Evolutionary conservation across 768 basidiomycete genomes (phyloP).

Genomic region (Tubosaeta sp.): DNA sequence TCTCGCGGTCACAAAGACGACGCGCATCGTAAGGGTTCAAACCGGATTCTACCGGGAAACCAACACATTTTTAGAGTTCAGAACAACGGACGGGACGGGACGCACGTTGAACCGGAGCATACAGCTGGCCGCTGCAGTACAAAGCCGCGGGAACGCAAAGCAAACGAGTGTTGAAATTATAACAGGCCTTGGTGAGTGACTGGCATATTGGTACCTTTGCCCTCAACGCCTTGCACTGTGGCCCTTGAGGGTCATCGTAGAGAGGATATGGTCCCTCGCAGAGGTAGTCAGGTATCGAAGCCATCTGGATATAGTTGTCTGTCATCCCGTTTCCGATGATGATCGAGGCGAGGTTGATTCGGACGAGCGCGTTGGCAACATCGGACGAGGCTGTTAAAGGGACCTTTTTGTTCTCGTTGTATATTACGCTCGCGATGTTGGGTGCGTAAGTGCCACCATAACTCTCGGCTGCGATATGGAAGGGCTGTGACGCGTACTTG

Average conservation of each 20-base stretch:
- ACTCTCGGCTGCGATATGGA: conserved; percentile 80
- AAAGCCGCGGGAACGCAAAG: conserved; percentile 69
- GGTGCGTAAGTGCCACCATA: conserved; percentile 81
- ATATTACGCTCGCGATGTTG: conserved; percentile 78
- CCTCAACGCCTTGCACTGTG: conserved; percentile 60
- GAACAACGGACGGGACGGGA: conserved; percentile 2
- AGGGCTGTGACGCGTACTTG: conserved; percentile 62
- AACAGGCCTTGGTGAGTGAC: conserved; percentile 67
- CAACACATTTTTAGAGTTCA: neutral
- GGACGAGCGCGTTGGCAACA: conserved; percentile 42
- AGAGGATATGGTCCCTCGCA: conserved; percentile 82
- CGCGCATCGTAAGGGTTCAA: conserved; percentile 91
- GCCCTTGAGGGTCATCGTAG: conserved; percentile 64
- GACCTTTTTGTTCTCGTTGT: conserved; percentile 68
- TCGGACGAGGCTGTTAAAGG: conserved; percentile 39
- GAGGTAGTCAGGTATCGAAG: conserved; percentile 74
- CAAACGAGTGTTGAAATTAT: conserved; percentile 53
- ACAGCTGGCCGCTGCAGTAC: conserved; percentile 77
- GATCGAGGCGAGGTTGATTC: conserved; percentile 78
- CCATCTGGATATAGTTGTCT: conserved; percentile 79
- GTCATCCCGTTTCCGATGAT: conserved; percentile 88
- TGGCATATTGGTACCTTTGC: conserved; percentile 72
- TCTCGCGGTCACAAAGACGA: conserved; percentile 61
- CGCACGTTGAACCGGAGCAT: conserved; percentile 67
- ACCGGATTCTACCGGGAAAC: conserved; percentile 47